Evolutionary conservation across 202 grass and related monocot genomes (phyloP), one percentile per base, ranked within the genome.

Genomic region (Hordeum pubiflorum): DNA sequence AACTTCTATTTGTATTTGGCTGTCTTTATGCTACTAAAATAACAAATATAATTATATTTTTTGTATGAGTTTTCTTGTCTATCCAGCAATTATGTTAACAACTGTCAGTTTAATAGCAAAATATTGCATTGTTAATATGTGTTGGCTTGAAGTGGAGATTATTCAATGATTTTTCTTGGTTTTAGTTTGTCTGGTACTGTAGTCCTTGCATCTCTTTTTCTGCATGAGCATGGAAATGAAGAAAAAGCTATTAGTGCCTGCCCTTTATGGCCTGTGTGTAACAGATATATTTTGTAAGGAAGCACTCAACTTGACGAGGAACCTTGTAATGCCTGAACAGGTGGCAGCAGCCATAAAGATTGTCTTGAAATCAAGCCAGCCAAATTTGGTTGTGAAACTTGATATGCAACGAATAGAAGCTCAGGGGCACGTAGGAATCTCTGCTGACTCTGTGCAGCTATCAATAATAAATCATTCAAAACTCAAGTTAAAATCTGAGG

Each of bases 401-500:
- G 91, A 97, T 86, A 89, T 92, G 86, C 65, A 89, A 68, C 33
- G 21, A 55, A 92, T 94, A 86, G 75, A 97, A 79, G 60, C 21
- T 64, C 81, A 71, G 68, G 68, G 94, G 62, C 75, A 91, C 48
- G 85, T 89, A 82, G 81, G 86, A 67, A 89, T 97, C 63, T 84
- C 87, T 88, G 68, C 85, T 20, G 86, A 92, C 10, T 84, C 90
- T 64, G 94, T 97, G 17, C 79, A 92, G 57, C 72, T 83, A 12
- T 92, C 92, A 69, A 97, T 97, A 64, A 79, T 97, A 86, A 89
- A 82, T 75, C 92, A 97, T 92, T 81, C 84, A 69, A 97, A 93
- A 85, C 77, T 94, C n/a, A 97, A 97, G 81, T 79, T 97, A 81
- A 97, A 94, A 86, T 73, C 84, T 62, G 91, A 94, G 94, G 94